A percentile compares a stretch with the other conserved stretches of the same genome.
These are phyloP conservation scores for Golubevia pallescens DNA, from an alignment of 1,284 basidiomycete genomes.

Conservation along the genomic window DNA sequence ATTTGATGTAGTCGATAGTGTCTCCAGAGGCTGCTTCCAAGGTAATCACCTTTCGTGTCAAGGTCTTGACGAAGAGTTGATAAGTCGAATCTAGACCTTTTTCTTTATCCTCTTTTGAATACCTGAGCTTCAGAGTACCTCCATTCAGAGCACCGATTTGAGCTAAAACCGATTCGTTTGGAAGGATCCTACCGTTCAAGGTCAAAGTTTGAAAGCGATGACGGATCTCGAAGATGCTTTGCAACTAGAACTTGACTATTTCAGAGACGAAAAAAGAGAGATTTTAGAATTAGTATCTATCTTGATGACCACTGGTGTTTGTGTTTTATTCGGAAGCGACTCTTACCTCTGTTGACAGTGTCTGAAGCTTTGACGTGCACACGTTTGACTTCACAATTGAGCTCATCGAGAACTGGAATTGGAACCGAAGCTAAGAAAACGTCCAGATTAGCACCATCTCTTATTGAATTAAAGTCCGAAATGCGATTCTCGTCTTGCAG, in stretches of 20 bases:
- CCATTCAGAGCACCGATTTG: no score
- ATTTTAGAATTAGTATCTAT: no score
- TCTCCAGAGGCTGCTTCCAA: not conserved
- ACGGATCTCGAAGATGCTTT: no score
- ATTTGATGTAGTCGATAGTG: not conserved
- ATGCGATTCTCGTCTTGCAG: not conserved
- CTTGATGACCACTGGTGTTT: no score
- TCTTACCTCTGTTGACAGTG: not conserved
- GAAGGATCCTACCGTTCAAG: no score
- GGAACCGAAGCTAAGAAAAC: not conserved
- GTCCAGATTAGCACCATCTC: not conserved
- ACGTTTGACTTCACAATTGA: not conserved
- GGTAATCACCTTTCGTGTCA: not conserved
- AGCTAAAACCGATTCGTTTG: no score
- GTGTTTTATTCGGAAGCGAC: slow-evolving; percentile 4
- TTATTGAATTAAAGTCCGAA: not conserved
- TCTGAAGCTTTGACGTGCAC: not conserved
- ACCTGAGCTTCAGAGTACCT: no score
- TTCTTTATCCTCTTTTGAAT: no score
- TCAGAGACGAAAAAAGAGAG: no score
- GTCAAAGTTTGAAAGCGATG: no score
- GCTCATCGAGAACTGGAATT: not conserved
- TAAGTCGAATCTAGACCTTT: no score
- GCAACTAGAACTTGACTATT: no score
- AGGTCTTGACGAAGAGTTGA: not conserved